Evolutionary conservation across 2,329 filamentous ascomycete genomes (phyloP).

Genomic region (Fusarium sp.): DNA sequence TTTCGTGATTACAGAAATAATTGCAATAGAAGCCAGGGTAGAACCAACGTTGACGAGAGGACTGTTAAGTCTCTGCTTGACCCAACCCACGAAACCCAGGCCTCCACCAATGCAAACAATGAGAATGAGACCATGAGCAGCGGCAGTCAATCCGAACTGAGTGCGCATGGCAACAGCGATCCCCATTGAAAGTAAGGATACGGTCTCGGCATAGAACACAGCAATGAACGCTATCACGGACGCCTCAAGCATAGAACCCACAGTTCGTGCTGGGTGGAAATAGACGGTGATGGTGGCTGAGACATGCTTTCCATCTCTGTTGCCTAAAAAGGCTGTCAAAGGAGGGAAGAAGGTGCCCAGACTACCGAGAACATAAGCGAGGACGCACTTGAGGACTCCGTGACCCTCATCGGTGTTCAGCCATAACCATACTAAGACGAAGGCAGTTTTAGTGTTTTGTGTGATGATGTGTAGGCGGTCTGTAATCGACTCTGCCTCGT

Average conservation of each 20-base stretch:
- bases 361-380: slow-evolving; percentile 89
- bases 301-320: slow-evolving; percentile 92
- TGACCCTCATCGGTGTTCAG: slow-evolving; percentile 78
- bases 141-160: slow-evolving; percentile 71
- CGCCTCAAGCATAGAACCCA: slow-evolving; percentile 91
- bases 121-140: slow-evolving; percentile 84
- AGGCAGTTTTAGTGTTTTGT: slow-evolving; percentile 55
- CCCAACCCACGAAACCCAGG: slow-evolving; percentile 88
- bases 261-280: slow-evolving; percentile 88
- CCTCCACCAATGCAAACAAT: slow-evolving; percentile 87
- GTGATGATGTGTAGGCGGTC: slow-evolving; percentile 53
- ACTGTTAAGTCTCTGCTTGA: slow-evolving; percentile 82
- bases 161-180: slow-evolving; percentile 83
- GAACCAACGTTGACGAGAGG: slow-evolving; percentile 87
- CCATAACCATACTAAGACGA: slow-evolving; percentile 66
- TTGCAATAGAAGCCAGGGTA: slow-evolving; percentile 86
- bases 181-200: slow-evolving; percentile 89
- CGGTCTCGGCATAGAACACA: slow-evolving; percentile 75
- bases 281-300: slow-evolving; percentile 95
- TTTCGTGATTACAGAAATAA: slow-evolving; percentile 91
- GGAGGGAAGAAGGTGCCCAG: slow-evolving; percentile 84
- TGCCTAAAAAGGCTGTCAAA: slow-evolving; percentile 79
- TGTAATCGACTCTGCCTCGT: slow-evolving; percentile 49
- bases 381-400: slow-evolving; percentile 88
- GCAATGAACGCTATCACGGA: slow-evolving; percentile 80